Conservation (phyloP, 768 basidiomycete species). For the Rhodosporidiobolus sp. region DNA sequence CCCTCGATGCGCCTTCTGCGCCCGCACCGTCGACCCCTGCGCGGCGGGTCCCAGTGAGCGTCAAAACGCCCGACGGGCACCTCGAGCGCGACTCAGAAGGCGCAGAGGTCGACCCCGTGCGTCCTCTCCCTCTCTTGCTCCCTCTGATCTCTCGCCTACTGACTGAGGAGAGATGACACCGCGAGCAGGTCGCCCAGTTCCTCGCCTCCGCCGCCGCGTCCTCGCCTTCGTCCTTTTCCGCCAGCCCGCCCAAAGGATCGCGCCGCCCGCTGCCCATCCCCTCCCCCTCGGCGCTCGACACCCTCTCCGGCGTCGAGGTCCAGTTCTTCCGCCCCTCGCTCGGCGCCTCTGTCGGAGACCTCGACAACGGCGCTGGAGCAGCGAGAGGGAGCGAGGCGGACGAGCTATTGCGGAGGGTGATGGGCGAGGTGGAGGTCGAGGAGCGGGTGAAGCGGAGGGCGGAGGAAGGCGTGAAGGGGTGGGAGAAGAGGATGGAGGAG, state of each 20-base stretch:
- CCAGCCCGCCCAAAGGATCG: background rate
- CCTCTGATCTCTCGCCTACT: background rate
- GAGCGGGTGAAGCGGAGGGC: background rate
- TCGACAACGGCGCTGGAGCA: background rate
- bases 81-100: too few relatives aligned
- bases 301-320: conserved; percentile 12
- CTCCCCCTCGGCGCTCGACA: conserved; percentile 6
- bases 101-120: background rate
- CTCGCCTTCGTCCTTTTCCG: background rate
- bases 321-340: conserved; percentile 13
- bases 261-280: background rate
- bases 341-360: background rate
- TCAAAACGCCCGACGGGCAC: too few relatives aligned
- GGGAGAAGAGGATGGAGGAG: background rate
- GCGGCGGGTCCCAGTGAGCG: too few relatives aligned
- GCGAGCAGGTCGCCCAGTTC: background rate
- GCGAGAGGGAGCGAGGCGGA: background rate
- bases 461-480: background rate
- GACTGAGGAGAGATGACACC: too few relatives aligned
- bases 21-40: too few relatives aligned
- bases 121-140: background rate
- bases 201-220: background rate
- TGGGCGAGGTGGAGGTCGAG: conserved; percentile 3
- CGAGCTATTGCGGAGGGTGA: background rate
- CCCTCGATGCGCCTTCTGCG: too few relatives aligned